Evolutionary conservation across 2,329 filamentous ascomycete species (phyloP).

Genomic region (Fusarium drepaniforme): DNA sequence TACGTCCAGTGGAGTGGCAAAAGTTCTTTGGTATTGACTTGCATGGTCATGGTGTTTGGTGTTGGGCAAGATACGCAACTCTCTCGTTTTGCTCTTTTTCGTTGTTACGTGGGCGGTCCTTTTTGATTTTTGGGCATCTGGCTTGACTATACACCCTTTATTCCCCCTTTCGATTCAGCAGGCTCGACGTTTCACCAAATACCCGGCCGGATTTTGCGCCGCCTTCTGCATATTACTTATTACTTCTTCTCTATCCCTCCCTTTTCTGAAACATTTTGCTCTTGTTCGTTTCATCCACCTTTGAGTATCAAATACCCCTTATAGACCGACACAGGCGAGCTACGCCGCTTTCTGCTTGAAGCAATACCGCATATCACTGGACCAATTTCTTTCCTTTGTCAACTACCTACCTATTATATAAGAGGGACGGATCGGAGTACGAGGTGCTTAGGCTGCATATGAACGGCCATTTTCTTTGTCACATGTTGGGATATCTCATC

Average conservation of each 20-base stretch:
- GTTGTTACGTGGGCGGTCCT: constrained; percentile 36
- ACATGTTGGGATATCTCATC: constrained; percentile 27
- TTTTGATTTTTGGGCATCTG: constrained; percentile 41
- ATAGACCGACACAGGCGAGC: constrained; percentile 53
- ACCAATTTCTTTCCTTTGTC: constrained; percentile 49
- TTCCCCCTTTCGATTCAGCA: constrained; percentile 45
- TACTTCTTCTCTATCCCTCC: constrained; percentile 36
- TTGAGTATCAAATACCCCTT: constrained; percentile 53
- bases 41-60: constrained; percentile 47
- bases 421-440: constrained; percentile 42
- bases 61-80: constrained; percentile 41
- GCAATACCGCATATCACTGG: constrained; percentile 44
- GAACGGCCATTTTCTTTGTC: constrained; percentile 37
- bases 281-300: constrained; percentile 43
- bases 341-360: constrained; percentile 46
- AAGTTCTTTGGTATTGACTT: constrained; percentile 42
- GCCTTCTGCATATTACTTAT: constrained; percentile 39
- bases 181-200: constrained; percentile 40
- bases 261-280: constrained; percentile 35
- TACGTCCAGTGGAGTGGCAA: constrained; percentile 41
- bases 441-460: constrained; percentile 41
- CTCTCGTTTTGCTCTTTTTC: constrained; percentile 30
- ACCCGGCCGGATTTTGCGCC: constrained; percentile 43
- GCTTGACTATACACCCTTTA: constrained; percentile 45
- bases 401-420: constrained; percentile 35